Evolutionary conservation across 2,329 filamentous ascomycete genomes (phyloP).

Genomic region (Ophiocordyceps unilateralis): DNA sequence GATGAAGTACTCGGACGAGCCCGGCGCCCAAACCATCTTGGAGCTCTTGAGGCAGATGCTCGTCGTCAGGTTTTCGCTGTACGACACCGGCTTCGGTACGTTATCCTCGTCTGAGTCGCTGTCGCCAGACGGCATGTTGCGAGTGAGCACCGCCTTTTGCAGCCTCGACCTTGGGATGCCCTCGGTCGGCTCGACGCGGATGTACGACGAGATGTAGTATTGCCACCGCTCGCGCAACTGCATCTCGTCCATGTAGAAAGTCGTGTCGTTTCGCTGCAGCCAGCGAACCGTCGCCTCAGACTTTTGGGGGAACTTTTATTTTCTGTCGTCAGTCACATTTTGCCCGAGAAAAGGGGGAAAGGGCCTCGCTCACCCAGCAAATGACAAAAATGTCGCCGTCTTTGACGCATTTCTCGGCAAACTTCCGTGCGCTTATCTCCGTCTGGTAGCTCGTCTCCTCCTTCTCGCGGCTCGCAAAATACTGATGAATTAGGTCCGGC

Average conservation of each 20-base stretch:
- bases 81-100: conserved; percentile 41
- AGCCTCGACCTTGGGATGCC: conserved; percentile 49
- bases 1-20: conserved; percentile 52
- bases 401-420: conserved; percentile 82
- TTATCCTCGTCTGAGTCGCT: conserved; percentile 46
- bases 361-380: conserved; percentile 55
- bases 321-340: conserved; percentile 12
- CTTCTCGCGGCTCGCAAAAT: conserved; percentile 62
- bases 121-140: conserved; percentile 49
- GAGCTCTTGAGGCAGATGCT: conserved; percentile 64
- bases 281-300: conserved; percentile 56
- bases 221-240: conserved; percentile 74
- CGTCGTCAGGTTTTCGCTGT: conserved; percentile 50
- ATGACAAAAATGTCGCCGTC: conserved; percentile 85
- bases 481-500: conserved; percentile 74
- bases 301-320: conserved; percentile 44
- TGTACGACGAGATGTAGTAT: conserved; percentile 88
- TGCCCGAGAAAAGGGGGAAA: neutral
- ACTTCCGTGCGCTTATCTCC: conserved; percentile 80
- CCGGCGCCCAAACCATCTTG: conserved; percentile 60
- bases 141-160: conserved; percentile 50
- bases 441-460: conserved; percentile 79
- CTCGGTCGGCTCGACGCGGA: conserved; percentile 76
- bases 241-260: conserved; percentile 81
- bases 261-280: conserved; percentile 50